Evolutionary conservation across 163 green algal species (phyloP).

Genomic region (Chlorella variabilis): DNA sequence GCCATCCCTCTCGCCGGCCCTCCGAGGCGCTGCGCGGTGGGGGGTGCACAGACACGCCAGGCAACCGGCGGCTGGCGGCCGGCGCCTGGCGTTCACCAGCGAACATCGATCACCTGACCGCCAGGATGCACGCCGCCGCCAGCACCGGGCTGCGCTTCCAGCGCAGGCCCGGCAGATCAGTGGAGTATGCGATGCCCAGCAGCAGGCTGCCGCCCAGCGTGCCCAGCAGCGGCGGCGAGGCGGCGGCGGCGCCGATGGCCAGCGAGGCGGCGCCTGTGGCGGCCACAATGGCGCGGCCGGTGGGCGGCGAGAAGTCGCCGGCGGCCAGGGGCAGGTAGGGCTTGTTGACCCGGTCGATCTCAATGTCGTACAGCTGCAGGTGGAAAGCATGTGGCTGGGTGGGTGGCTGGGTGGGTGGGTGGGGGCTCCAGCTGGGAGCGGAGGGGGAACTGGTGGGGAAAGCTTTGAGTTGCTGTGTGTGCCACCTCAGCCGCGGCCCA

Average conservation of each 20-base stretch:
- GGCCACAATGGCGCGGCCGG: slow-evolving; percentile 64
- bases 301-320: slow-evolving; percentile 81
- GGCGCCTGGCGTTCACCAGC: too few relatives aligned
- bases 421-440: too few relatives aligned
- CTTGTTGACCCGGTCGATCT: slow-evolving; percentile 97
- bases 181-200: slow-evolving; percentile 89
- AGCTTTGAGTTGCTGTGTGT: too few relatives aligned
- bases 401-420: too few relatives aligned
- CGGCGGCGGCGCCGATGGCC: slow-evolving; percentile 58
- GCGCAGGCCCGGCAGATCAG: slow-evolving; percentile 87
- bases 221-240: slow-evolving; percentile 76
- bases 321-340: slow-evolving; percentile 94
- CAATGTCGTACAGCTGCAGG: slow-evolving; percentile 80
- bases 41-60: too few relatives aligned
- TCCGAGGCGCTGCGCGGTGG: too few relatives aligned
- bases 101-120: slow-evolving; percentile 81
- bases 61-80: too few relatives aligned
- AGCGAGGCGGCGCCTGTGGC: slow-evolving; percentile 57
- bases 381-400: too few relatives aligned
- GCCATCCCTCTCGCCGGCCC: too few relatives aligned
- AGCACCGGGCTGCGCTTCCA: slow-evolving; percentile 94
- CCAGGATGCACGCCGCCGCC: slow-evolving; percentile 91
- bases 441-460: too few relatives aligned
- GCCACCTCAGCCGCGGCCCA: too few relatives aligned
- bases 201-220: slow-evolving; percentile 80